phyloP scores from a whole-genome alignment of 306 rosid species.

The Quercus aquifolioides region DNA sequence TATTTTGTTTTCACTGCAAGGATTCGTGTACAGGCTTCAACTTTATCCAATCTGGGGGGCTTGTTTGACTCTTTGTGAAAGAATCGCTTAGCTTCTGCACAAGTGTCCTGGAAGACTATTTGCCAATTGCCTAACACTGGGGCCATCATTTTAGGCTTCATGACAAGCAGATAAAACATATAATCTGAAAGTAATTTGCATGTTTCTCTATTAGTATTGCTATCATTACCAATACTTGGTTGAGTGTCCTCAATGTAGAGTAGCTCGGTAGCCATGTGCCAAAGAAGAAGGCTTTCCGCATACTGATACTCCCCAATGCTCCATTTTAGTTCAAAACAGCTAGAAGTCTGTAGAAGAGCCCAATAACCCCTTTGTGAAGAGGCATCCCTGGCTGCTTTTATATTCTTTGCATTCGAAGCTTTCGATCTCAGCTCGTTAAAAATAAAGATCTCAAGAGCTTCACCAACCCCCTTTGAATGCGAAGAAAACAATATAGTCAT shows the following conservation, averaged over 20 bases:
- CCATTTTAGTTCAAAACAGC: neutral
- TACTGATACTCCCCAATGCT: slow-evolving; percentile 19
- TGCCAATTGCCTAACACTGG: slow-evolving; percentile 25
- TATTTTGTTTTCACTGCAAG: neutral
- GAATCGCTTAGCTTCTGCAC: slow-evolving; percentile 25
- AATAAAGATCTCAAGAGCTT: neutral
- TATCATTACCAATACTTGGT: too few species aligned
- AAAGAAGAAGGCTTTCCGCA: slow-evolving; percentile 27
- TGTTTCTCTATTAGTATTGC: neutral
- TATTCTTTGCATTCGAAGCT: neutral
- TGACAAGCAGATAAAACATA: slow-evolving; percentile 24
- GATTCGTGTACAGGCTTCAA: neutral
- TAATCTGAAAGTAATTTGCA: slow-evolving; percentile 29
- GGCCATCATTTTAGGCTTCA: slow-evolving; percentile 19
- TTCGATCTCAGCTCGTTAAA: slow-evolving; percentile 11
- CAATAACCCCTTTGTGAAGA: slow-evolving; percentile 23
- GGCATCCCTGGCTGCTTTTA: neutral
- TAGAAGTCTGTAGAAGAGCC: slow-evolving; percentile 11
- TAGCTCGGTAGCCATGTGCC: slow-evolving; percentile 33
- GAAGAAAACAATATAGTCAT: neutral
- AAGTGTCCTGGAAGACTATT: slow-evolving; percentile 24
- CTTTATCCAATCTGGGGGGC: neutral
- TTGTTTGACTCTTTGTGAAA: neutral
- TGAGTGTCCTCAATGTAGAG: too few species aligned
- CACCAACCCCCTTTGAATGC: neutral